phyloP scores from a whole-genome alignment of 164 flowering plant genomes.

The Paratinospora sagittata region DNA sequence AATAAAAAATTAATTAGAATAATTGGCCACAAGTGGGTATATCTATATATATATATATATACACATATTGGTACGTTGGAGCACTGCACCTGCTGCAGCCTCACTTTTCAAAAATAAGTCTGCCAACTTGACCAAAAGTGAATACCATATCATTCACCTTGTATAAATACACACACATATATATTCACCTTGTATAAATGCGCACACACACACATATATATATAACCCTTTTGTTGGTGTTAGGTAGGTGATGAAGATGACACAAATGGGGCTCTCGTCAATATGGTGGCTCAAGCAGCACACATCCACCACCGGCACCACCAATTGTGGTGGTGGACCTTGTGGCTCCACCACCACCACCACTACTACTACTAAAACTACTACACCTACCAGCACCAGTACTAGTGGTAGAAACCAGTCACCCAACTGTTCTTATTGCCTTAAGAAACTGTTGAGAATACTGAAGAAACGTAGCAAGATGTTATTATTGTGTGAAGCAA shows the following conservation, averaged over 20 bases:
- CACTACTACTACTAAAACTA: too few species aligned
- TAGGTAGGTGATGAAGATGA: constrained; percentile 12
- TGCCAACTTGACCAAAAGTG: not conserved
- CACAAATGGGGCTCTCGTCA: constrained; percentile 28
- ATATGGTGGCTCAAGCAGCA: constrained; percentile 25
- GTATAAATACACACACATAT: not conserved
- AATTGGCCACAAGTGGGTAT: too few species aligned
- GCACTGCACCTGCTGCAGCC: too few species aligned
- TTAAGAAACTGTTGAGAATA: constrained; percentile 36
- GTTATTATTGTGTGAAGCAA: constrained; percentile 33
- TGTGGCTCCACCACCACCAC: constrained; percentile 1
- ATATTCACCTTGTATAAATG: not conserved
- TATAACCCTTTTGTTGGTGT: not conserved
- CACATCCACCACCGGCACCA: constrained; percentile 4
- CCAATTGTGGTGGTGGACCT: constrained; percentile 8
- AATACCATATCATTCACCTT: not conserved
- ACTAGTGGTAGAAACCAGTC: not conserved
- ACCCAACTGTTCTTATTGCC: constrained; percentile 13
- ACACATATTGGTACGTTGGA: too few species aligned
- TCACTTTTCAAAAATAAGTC: not conserved
- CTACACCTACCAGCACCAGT: too few species aligned
- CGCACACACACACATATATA: too few species aligned
- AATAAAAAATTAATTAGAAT: too few species aligned
- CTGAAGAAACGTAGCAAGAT: constrained; percentile 33
- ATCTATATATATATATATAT: too few species aligned